Conservation (phyloP, 306 rosid species). For the Cucurbita maxima region DNA sequence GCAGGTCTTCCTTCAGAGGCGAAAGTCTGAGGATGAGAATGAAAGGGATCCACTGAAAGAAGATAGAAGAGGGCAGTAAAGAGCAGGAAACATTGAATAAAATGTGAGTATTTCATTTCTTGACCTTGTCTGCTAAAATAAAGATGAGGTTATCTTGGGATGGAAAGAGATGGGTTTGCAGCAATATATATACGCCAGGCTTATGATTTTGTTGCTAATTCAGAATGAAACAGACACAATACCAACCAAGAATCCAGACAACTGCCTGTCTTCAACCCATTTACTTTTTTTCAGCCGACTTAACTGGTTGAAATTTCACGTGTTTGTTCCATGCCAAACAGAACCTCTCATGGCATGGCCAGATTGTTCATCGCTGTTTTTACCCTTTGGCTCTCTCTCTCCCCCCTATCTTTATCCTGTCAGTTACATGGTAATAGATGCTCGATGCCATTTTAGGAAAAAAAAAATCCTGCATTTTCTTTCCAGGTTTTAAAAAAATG, state of each 20-base stretch:
- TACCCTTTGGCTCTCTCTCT: constrained; percentile 1
- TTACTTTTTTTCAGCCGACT: constrained; percentile 1
- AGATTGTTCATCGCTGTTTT: constrained; percentile 30
- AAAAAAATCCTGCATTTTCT: neutral
- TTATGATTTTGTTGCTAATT: constrained; percentile 41
- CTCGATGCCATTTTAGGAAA: neutral
- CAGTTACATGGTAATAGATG: constrained; percentile 1
- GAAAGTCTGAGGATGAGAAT: constrained; percentile 18
- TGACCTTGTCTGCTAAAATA: neutral
- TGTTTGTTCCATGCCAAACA: constrained; percentile 41
- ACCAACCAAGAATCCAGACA: constrained; percentile 5
- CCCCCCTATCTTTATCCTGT: neutral
- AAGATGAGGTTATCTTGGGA: constrained; percentile 12
- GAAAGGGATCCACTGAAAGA: constrained; percentile 24
- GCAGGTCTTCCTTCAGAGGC: constrained; percentile 4
- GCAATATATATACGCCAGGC: constrained; percentile 38
- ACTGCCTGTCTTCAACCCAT: neutral
- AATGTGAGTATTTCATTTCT: constrained; percentile 29
- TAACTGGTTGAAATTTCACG: constrained; percentile 17
- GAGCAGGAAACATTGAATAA: constrained; percentile 39
- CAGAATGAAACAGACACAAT: constrained; percentile 9
- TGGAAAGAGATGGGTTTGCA: constrained; percentile 10
- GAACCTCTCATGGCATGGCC: constrained; percentile 30
- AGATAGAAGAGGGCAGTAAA: constrained; percentile 16
- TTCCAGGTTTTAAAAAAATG: neutral